These are phyloP conservation scores for Metarhizium rileyi DNA, from an alignment of 2,329 filamentous ascomycete species.

Conservation along the genomic window DNA sequence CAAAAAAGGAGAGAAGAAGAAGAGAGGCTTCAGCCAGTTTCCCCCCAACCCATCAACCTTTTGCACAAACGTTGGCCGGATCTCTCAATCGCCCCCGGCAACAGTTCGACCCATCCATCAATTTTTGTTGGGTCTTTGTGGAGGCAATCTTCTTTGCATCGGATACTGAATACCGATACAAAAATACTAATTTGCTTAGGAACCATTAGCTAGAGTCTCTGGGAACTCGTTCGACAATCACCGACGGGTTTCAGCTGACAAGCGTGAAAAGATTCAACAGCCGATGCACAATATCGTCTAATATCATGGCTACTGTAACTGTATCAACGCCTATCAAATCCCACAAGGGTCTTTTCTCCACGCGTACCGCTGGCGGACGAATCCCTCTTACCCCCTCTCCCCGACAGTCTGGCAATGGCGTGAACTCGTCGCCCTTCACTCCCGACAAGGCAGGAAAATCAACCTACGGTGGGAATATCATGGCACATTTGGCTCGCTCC, in stretches of 20 bases:
- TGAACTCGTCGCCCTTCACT: slow-evolving; percentile 66
- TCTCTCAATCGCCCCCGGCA: background rate
- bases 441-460: slow-evolving; percentile 63
- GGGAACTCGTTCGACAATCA: slow-evolving; percentile 40
- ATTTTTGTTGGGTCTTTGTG: slow-evolving; percentile 27
- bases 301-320: slow-evolving; percentile 67
- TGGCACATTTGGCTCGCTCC: slow-evolving; percentile 67
- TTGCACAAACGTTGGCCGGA: background rate
- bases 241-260: slow-evolving; percentile 34
- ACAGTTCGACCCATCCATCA: background rate
- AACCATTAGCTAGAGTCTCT: slow-evolving; percentile 52
- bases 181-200: slow-evolving; percentile 40
- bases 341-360: slow-evolving; percentile 85
- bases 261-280: slow-evolving; percentile 27
- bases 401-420: slow-evolving; percentile 49
- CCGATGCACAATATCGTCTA: slow-evolving; percentile 15
- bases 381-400: slow-evolving; percentile 93
- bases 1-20: slow-evolving; percentile 1
- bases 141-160: slow-evolving; percentile 37
- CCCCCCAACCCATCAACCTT: slow-evolving; percentile 14
- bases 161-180: slow-evolving; percentile 32
- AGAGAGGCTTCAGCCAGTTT: slow-evolving; percentile 33
- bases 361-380: slow-evolving; percentile 86
- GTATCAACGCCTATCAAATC: slow-evolving; percentile 92
- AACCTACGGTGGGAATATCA: slow-evolving; percentile 70